A percentile compares a stretch with the other conserved stretches of the same genome.
Conservation (phyloP, 768 basidiomycete genomes). For the Dacryopinax spathularia region DNA sequence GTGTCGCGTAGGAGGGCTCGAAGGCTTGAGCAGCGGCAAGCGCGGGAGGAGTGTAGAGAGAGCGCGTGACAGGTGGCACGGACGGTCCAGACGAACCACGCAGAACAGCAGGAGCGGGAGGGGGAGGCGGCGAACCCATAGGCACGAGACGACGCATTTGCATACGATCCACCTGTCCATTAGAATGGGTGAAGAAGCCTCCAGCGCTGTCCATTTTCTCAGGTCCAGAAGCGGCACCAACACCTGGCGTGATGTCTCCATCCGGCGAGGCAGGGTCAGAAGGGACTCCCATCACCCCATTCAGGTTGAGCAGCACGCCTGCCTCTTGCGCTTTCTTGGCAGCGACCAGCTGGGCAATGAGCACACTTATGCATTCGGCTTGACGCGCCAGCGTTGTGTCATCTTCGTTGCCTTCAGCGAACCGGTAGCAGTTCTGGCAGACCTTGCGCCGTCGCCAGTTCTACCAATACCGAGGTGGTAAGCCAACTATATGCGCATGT, state of each 20-base stretch:
- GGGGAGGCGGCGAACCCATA: conserved; percentile 54
- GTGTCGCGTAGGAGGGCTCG: neutral
- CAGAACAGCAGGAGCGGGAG: conserved; percentile 20
- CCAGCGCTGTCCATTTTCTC: neutral
- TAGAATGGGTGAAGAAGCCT: neutral
- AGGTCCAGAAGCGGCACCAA: no score
- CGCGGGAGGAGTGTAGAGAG: neutral
- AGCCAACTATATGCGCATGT: neutral
- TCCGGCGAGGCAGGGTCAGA: neutral
- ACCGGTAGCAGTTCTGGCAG: conserved; percentile 64
- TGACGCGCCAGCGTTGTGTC: conserved; percentile 75
- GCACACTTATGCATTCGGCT: conserved; percentile 65
- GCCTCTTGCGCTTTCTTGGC: conserved; percentile 1
- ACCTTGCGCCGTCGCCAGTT: conserved; percentile 82
- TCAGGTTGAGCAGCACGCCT: neutral
- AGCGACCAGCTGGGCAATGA: conserved; percentile 19
- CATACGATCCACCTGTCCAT: no score
- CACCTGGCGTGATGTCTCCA: neutral
- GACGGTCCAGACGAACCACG: neutral
- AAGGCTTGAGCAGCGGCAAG: neutral
- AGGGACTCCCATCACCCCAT: neutral
- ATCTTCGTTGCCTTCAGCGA: conserved; percentile 74
- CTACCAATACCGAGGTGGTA: neutral
- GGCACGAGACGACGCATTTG: no score
- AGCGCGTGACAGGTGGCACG: neutral